Evolutionary conservation across 768 basidiomycete genomes (phyloP).

Genomic region (Xerocomellus amylosporus): DNA sequence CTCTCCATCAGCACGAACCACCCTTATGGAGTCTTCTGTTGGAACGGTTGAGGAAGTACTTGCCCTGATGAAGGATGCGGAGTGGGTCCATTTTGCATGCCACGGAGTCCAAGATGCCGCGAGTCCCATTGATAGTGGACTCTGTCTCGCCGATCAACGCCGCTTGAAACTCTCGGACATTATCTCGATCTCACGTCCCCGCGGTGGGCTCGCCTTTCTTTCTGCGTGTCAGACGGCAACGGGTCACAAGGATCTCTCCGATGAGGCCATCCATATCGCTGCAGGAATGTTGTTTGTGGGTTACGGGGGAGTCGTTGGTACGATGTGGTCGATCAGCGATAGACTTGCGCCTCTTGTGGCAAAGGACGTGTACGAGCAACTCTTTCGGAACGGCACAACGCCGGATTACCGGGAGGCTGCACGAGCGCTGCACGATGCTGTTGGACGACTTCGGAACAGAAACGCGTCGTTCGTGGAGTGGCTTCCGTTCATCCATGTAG

Average conservation of each 20-base stretch:
- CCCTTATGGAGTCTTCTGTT: neutral
- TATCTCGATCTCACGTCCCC: neutral
- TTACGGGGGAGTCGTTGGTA: constrained; percentile 36
- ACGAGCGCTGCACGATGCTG: neutral
- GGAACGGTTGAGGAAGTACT: constrained; percentile 15
- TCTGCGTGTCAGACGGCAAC: neutral
- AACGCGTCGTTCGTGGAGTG: neutral
- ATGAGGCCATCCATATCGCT: neutral
- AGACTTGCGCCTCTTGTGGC: constrained; percentile 36
- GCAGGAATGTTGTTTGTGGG: constrained; percentile 34
- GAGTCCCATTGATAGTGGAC: neutral
- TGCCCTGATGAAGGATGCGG: neutral
- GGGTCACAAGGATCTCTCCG: neutral
- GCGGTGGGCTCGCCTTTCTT: neutral
- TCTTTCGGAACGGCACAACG: neutral
- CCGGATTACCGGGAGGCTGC: neutral
- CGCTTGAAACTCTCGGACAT: neutral
- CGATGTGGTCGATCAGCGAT: constrained; percentile 46
- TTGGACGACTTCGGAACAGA: neutral
- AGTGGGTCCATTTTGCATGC: neutral
- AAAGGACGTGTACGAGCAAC: constrained; percentile 30
- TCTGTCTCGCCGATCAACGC: neutral
- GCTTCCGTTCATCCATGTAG: constrained; percentile 11
- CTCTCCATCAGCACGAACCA: neutral
- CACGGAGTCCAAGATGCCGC: neutral